Base-by-base conservation (phyloP, 1,139 yeast genomes). In the Suhomyces chickasaworum region DNA sequence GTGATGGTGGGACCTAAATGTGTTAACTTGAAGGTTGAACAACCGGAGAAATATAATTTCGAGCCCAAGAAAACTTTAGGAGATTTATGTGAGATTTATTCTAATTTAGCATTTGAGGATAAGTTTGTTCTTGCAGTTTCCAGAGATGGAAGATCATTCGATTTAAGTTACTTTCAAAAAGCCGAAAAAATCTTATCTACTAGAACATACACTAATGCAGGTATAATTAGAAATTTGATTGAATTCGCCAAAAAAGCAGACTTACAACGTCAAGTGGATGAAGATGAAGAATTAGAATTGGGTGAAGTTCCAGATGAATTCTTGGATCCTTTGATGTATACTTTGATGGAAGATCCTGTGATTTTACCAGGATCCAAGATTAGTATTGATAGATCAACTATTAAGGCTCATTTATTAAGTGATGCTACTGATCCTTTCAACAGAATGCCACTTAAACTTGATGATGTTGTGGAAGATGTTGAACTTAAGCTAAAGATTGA, bases 351-450 rank as follows among this genome's bases (percentile, higher is more conserved):
- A 56, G 96, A 95, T 63, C 99, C 99, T 0, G 99, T 95, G 3
- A 84, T 80, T 20, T 76, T 95, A 57, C 99, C 99, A 5, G 75
- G 88, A 6, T 89, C 97, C 1, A 85, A 81, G 57, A 80, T 91
- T 13, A 82, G 84, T 44, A 88, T 95, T 56, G 99, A 95, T 63
- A 73, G 95, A 60, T 79, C 95, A 18, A 95, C 98, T 1, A 88
- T 95, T 59, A 91, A 90, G 63, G 89, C 97, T 1, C 99, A 95
- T 73, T 73, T 95, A 52, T 78, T 95, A 63, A 88, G 93, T 70
- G 98, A 93, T 68, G 81, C 96, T 1, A 91, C 96, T 1, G 99
- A 95, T 71, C 99, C 99, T 10, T 95, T 95, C 69, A 95, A 93
- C 66, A 82, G 99, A 68, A 77, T 84, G 68, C 98, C 99, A 2